phyloP scores from a whole-genome alignment of 1,284 basidiomycete species.

The Leccinum subatratum region DNA sequence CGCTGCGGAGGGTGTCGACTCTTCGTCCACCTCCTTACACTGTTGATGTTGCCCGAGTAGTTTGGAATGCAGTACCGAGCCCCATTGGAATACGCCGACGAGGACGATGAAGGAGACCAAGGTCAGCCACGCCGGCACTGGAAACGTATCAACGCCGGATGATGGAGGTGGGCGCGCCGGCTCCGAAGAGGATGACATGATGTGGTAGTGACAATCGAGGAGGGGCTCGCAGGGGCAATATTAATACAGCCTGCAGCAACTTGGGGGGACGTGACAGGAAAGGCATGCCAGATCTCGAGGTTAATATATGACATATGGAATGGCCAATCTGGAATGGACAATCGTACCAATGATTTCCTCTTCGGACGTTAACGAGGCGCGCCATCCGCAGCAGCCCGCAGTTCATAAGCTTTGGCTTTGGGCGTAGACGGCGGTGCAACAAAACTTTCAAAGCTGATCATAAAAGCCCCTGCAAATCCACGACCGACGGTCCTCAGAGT shows the following conservation, averaged over 20 bases:
- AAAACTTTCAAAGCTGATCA: neutral
- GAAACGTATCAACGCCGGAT: neutral
- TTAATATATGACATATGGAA: conserved; percentile 15
- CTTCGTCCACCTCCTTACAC: conserved; percentile 17
- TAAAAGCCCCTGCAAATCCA: neutral
- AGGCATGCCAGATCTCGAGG: neutral
- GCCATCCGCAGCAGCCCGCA: neutral
- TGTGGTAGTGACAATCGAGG: conserved; percentile 9
- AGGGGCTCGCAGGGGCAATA: neutral
- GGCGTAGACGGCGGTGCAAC: neutral
- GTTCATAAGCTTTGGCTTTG: neutral
- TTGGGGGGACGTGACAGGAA: neutral
- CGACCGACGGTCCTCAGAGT: neutral
- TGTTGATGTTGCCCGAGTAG: conserved; percentile 8
- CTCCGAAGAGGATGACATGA: neutral
- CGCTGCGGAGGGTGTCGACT: conserved; percentile 12
- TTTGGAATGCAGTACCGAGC: conserved; percentile 28
- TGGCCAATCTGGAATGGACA: neutral
- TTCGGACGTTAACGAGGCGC: neutral
- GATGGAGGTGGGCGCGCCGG: conserved; percentile 5
- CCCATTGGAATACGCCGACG: conserved; percentile 38
- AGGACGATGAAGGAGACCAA: conserved; percentile 40
- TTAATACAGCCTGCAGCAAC: neutral
- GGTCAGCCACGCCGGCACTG: conserved; percentile 43
- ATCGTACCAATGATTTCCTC: neutral